These are phyloP conservation scores for Pseudocercospora vitis DNA, from an alignment of 2,329 filamentous ascomycete genomes.

Conservation along the genomic window DNA sequence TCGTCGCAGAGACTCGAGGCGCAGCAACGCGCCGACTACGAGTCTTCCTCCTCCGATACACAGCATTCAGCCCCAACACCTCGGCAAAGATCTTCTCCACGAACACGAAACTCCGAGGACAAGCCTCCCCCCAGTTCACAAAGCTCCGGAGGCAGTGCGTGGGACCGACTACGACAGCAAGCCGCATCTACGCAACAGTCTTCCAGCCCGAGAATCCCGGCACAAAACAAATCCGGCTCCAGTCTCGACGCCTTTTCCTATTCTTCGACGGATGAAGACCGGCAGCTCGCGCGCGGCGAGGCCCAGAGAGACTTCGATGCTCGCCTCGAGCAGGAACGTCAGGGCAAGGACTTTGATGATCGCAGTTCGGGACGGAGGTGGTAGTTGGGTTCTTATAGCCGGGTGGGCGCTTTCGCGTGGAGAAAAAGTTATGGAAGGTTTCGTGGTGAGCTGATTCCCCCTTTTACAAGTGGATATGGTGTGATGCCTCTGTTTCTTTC, in stretches of 20 bases:
- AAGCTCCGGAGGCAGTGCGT: conserved; percentile 48
- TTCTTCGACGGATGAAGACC: conserved; percentile 45
- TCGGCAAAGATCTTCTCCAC: background rate
- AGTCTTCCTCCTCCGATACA: conserved; percentile 5
- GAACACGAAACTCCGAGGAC: conserved; percentile 3
- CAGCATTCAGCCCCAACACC: background rate
- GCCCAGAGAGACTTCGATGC: conserved; percentile 54
- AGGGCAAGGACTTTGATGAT: conserved; percentile 46
- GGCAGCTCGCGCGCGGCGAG: conserved; percentile 44
- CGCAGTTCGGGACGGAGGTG: background rate
- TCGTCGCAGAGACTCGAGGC: conserved; percentile 12
- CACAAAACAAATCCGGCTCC: conserved; percentile 34
- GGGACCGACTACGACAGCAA: conserved; percentile 46
- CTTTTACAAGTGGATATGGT: no score
- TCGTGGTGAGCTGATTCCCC: no score
- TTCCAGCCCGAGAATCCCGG: conserved; percentile 26
- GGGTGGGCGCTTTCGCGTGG: no score
- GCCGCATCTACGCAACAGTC: conserved; percentile 25
- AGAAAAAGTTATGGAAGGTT: no score
- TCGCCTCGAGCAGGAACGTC: conserved; percentile 50
- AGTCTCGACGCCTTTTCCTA: conserved; percentile 49
- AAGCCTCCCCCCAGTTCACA: no score
- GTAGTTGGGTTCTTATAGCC: background rate
- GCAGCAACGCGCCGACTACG: conserved; percentile 17
- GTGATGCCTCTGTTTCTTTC: no score